phyloP scores from a whole-genome alignment of 2,329 filamentous ascomycete species.

The Bipolaris victoriae region DNA sequence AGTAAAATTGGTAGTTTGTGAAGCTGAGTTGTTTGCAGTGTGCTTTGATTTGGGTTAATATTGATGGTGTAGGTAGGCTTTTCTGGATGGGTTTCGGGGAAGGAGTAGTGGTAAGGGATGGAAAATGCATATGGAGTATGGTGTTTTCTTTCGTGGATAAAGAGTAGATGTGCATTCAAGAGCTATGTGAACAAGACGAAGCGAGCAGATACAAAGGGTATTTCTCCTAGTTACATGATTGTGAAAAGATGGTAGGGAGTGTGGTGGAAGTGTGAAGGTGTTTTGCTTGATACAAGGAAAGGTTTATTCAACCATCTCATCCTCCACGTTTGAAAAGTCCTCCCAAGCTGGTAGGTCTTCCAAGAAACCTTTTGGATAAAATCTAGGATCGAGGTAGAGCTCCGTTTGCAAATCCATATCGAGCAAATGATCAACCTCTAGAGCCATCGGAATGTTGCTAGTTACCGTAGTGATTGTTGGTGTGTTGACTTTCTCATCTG shows the following conservation, averaged over 20 bases:
- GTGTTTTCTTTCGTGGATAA: background rate
- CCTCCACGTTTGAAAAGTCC: background rate
- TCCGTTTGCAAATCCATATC: background rate
- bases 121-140: background rate
- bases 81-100: background rate
- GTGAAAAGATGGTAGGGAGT: background rate
- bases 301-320: background rate
- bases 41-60: too few relatives aligned
- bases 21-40: background rate
- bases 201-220: background rate
- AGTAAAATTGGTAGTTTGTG: background rate
- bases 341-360: background rate
- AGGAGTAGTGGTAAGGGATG: background rate
- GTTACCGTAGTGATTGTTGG: background rate
- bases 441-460: background rate
- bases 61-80: too few relatives aligned
- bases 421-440: background rate
- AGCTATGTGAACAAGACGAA: background rate
- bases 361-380: too few relatives aligned
- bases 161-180: background rate
- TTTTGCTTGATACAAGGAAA: background rate
- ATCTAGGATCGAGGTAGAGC: too few relatives aligned
- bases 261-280: background rate
- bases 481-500: background rate
- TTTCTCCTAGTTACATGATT: too few relatives aligned